Evolutionary conservation across 352 stramenopile genomes (phyloP), one percentile per base, ranked within the genome.

Genomic region (Globisporangium sylvaticum): DNA sequence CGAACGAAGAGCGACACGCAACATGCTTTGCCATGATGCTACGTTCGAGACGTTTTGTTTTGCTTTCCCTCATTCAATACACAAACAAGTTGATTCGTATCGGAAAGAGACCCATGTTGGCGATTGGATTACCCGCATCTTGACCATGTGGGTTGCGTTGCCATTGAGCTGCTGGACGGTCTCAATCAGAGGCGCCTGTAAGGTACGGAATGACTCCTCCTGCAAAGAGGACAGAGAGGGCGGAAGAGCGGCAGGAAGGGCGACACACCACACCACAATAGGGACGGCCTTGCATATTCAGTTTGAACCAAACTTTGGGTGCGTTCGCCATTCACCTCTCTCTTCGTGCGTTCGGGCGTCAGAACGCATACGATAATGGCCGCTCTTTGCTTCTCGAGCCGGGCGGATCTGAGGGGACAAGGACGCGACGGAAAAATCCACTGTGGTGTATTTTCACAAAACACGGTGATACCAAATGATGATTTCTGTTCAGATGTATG

Each of bases 401-500:
- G 50, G 50, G 50, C 50, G 50, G 14, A 18, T 20, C 24, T 18
- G 4, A n/a, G 9, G 25, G 15, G 24, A n/a, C 50, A 31, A n/a
- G 52, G 15, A 58, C 52, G 25, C 7, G 29, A 58, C 10, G 25
- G 22, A 58, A 58, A 31, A 58, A 58, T 61, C 55, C 55, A 61
- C 31, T 61, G 55, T 20, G 12, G 8, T 0, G 1, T 46, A 1
- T 12, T 29, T 31, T 61, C 1, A 12, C 55, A 48, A 46, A 61
- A 61, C 4, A n/a, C 22, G 55, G 55, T 61, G 55, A 61, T 61
- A 61, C 29, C 31, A 48, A 61, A 61, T 61, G 55, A 61, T 61
- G 31, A 18, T 9, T 22, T 50, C 15, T 10, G 0, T 24, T 2
- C 18, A 50, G 24, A 50, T 50, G 18, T 22, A 50, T 22, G 0